Percentiles rank a stretch among this genome's conserved stretches.
phyloP scores from a whole-genome alignment of 768 basidiomycete species.

The Harrya chromipes region DNA sequence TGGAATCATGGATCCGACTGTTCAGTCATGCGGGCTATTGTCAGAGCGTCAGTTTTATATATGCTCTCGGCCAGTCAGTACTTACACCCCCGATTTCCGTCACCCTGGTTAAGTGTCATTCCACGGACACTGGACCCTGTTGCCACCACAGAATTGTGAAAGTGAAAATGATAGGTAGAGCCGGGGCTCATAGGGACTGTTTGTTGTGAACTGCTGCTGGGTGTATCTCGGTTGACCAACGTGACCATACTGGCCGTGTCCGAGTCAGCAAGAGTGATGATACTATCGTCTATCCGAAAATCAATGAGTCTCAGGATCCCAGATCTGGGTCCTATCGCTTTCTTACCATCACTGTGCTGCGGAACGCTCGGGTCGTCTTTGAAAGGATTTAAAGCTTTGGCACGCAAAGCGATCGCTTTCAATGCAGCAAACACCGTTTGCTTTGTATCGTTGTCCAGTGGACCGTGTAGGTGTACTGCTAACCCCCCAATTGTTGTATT shows the following conservation, averaged over 20 bases:
- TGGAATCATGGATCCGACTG: no score
- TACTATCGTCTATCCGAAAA: not conserved
- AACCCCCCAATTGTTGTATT: not conserved
- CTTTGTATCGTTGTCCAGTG: not conserved
- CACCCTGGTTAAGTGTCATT: not conserved
- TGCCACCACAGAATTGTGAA: conserved; percentile 4
- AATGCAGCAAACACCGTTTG: not conserved
- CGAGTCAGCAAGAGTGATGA: not conserved
- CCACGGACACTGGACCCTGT: conserved; percentile 1
- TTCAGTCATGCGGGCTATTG: no score
- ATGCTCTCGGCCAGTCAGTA: not conserved
- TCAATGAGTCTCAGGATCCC: not conserved
- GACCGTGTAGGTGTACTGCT: not conserved
- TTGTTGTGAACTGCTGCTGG: not conserved
- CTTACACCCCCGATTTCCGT: not conserved
- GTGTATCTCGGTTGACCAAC: not conserved
- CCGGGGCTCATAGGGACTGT: not conserved
- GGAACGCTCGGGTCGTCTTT: not conserved
- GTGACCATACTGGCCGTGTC: not conserved
- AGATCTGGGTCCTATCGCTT: not conserved
- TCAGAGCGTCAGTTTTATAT: no score
- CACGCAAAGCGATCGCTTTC: not conserved
- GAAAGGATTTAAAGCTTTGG: not conserved
- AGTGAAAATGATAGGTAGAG: not conserved
- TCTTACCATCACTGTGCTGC: not conserved